These are phyloP conservation scores for Scedosporium apiospermum DNA, from an alignment of 2,329 filamentous ascomycete genomes.

Conservation along the genomic window DNA sequence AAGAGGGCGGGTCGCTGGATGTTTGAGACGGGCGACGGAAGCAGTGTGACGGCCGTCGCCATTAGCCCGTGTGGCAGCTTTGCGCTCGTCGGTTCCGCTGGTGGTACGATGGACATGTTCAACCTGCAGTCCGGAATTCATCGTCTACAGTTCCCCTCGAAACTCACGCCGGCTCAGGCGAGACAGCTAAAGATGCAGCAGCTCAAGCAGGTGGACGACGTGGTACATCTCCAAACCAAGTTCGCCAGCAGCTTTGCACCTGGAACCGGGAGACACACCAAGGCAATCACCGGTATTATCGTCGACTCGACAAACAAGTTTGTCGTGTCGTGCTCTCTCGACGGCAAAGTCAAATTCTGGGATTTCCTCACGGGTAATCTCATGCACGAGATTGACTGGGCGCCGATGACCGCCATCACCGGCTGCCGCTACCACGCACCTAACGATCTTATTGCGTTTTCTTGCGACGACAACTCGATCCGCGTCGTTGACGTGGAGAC, in stretches of 20 bases:
- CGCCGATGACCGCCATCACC: conserved; percentile 61
- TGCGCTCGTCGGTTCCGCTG: conserved; percentile 76
- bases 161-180: conserved; percentile 67
- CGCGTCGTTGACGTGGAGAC: conserved; percentile 86
- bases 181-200: conserved; percentile 63
- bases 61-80: conserved; percentile 92
- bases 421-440: conserved; percentile 71
- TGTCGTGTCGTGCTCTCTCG: conserved; percentile 76
- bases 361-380: conserved; percentile 79
- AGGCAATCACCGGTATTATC: conserved; percentile 74
- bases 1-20: conserved; percentile 91
- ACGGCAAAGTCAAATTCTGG: conserved; percentile 97
- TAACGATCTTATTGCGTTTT: conserved; percentile 78
- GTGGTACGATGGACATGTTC: conserved; percentile 85
- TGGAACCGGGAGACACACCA: conserved; percentile 65
- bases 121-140: conserved; percentile 90
- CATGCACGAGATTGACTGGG: conserved; percentile 74
- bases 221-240: conserved; percentile 43
- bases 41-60: conserved; percentile 76
- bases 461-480: conserved; percentile 81
- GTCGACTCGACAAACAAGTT: conserved; percentile 84
- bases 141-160: conserved; percentile 77
- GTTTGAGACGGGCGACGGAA: conserved; percentile 74
- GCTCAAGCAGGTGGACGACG: conserved; percentile 46
- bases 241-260: conserved; percentile 31